These are phyloP conservation scores for Aspergillus jensenii DNA, from an alignment of 2,329 filamentous ascomycete genomes.

Conservation along the genomic window DNA sequence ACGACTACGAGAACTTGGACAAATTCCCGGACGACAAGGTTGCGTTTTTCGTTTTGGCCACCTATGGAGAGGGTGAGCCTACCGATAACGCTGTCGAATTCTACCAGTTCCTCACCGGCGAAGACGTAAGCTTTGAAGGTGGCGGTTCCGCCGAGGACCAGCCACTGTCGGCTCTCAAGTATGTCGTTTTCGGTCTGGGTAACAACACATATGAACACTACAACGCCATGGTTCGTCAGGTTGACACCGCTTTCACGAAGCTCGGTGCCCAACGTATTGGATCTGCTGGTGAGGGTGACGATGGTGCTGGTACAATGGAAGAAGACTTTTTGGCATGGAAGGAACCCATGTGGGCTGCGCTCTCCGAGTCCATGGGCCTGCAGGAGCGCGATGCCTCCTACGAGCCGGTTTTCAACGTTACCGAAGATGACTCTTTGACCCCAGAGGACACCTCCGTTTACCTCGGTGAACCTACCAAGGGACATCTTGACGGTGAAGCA, in stretches of 20 bases:
- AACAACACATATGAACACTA: slow-evolving; percentile 99
- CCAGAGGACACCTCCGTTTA: slow-evolving; percentile 80
- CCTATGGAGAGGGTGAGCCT: slow-evolving; percentile 96
- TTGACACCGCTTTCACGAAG: slow-evolving; percentile 76
- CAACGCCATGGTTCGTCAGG: slow-evolving; percentile 95
- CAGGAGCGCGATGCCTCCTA: slow-evolving; percentile 96
- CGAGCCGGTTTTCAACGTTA: slow-evolving; percentile 85
- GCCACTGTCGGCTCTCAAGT: slow-evolving; percentile 80
- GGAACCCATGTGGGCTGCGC: slow-evolving; percentile 93
- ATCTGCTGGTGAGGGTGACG: slow-evolving; percentile 88
- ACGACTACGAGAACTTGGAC: slow-evolving; percentile 94
- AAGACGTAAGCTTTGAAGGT: slow-evolving; percentile 79
- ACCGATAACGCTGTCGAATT: slow-evolving; percentile 99
- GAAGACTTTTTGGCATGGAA: slow-evolving; percentile 99
- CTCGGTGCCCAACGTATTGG: slow-evolving; percentile 84
- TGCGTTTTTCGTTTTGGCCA: slow-evolving; percentile 92
- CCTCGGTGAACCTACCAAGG: slow-evolving; percentile 92
- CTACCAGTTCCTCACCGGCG: slow-evolving; percentile 88
- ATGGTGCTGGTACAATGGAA: slow-evolving; percentile 98
- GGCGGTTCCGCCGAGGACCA: slow-evolving; percentile 62
- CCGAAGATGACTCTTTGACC: slow-evolving; percentile 71
- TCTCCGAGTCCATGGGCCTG: slow-evolving; percentile 78
- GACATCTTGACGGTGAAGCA: slow-evolving; percentile 80
- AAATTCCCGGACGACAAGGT: slow-evolving; percentile 85
- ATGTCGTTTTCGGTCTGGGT: slow-evolving; percentile 91